These are phyloP conservation scores for Lepiota subincarnata DNA, from an alignment of 768 basidiomycete species.

Conservation along the genomic window DNA sequence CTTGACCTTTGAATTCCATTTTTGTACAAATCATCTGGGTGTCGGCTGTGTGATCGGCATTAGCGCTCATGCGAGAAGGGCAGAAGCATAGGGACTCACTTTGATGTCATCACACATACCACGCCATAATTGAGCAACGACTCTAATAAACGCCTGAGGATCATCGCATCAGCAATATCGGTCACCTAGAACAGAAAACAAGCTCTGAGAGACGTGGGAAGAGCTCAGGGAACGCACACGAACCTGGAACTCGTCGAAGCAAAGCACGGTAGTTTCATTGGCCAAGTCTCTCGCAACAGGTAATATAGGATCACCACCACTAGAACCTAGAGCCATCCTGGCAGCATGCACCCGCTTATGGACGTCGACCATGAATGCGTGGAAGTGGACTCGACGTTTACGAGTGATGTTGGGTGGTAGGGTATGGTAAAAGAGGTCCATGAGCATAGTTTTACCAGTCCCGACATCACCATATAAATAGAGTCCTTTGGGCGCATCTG, in stretches of 20 bases:
- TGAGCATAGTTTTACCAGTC: slow-evolving; percentile 98
- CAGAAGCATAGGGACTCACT: slow-evolving; percentile 49
- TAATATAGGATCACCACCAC: slow-evolving; percentile 77
- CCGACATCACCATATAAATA: slow-evolving; percentile 97
- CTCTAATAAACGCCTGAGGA: slow-evolving; percentile 85
- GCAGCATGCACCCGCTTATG: slow-evolving; percentile 87
- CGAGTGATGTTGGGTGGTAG: slow-evolving; percentile 61
- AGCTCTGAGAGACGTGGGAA: slow-evolving; percentile 1
- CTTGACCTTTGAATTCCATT: slow-evolving; percentile 96
- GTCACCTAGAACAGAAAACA: slow-evolving; percentile 56
- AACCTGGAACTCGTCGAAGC: slow-evolving; percentile 98
- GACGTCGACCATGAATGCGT: slow-evolving; percentile 99
- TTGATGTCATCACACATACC: slow-evolving; percentile 94
- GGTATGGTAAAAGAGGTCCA: slow-evolving; percentile 94
- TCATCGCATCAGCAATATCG: slow-evolving; percentile 98
- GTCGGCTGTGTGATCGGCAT: slow-evolving; percentile 59
- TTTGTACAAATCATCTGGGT: slow-evolving; percentile 96
- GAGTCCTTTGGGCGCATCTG: slow-evolving; percentile 73
- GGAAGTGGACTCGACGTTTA: slow-evolving; percentile 93
- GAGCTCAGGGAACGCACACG: background rate
- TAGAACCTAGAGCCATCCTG: slow-evolving; percentile 64
- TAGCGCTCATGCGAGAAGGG: background rate
- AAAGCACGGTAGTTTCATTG: slow-evolving; percentile 77
- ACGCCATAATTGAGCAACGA: slow-evolving; percentile 84
- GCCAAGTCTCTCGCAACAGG: slow-evolving; percentile 88